Percentiles rank a stretch among this genome's conserved stretches.
phyloP scores from a whole-genome alignment of 768 basidiomycete species.

The Lactarius sp. region DNA sequence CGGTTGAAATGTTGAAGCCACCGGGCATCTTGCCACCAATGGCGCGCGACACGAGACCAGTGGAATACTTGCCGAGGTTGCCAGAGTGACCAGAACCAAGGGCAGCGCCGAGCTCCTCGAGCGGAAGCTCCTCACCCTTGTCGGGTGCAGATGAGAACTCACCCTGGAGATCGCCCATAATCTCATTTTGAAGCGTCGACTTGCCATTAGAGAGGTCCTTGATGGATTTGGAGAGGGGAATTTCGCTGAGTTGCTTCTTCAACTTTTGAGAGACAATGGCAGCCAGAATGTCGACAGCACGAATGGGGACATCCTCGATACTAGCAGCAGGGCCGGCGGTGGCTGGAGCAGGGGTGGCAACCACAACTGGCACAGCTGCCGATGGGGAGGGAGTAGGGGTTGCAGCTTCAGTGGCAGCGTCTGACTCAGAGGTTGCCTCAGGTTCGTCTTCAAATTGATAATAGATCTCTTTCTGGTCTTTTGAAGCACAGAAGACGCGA shows the following conservation, averaged over 20 bases:
- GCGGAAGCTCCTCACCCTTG: constrained; percentile 95
- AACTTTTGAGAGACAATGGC: constrained; percentile 95
- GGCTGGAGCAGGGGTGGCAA: constrained; percentile 40
- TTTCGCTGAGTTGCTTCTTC: constrained; percentile 89
- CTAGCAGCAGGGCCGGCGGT: constrained; percentile 46
- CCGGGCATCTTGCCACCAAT: constrained; percentile 98
- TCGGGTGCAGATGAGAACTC: constrained; percentile 95
- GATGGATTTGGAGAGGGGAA: constrained; percentile 89
- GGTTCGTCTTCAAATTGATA: constrained; percentile 93
- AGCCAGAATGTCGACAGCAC: constrained; percentile 81
- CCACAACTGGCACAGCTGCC: constrained; percentile 35
- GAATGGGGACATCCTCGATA: constrained; percentile 88
- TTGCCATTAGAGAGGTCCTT: constrained; percentile 99
- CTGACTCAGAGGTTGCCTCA: constrained; percentile 35
- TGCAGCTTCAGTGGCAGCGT: constrained; percentile 31
- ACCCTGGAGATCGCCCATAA: constrained; percentile 91
- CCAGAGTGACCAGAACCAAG: constrained; percentile 78
- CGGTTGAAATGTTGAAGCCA: constrained; percentile 91
- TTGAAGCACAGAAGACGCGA: constrained; percentile 86
- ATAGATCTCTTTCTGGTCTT: constrained; percentile 95
- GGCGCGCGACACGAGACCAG: constrained; percentile 83
- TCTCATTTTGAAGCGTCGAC: constrained; percentile 98
- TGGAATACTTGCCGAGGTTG: constrained; percentile 89
- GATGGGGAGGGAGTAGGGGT: constrained; percentile 31
- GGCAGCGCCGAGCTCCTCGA: constrained; percentile 91